These are phyloP conservation scores for Graphiopsis chlorocephala DNA, from an alignment of 2,329 filamentous ascomycete species.

Conservation along the genomic window DNA sequence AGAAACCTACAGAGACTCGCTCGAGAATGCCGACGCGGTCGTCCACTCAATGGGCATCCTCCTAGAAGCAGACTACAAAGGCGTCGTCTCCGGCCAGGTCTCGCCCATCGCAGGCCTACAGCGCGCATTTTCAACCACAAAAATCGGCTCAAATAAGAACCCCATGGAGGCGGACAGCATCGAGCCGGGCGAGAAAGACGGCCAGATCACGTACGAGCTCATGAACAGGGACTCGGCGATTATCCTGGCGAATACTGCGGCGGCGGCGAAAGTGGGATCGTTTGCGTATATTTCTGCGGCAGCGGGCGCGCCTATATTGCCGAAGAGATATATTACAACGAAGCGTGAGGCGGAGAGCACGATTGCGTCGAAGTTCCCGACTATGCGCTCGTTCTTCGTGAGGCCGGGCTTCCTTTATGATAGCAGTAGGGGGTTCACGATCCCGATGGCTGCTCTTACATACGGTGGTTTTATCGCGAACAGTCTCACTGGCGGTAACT, in stretches of 20 bases:
- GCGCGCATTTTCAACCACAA: conserved; percentile 70
- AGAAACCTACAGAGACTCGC: conserved; percentile 70
- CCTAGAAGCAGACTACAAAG: conserved; percentile 97
- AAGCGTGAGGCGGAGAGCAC: conserved; percentile 85
- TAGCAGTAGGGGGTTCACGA: conserved; percentile 71
- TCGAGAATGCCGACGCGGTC: conserved; percentile 76
- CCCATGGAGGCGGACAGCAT: conserved; percentile 66
- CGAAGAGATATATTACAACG: conserved; percentile 80
- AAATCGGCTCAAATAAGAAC: conserved; percentile 59
- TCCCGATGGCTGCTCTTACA: conserved; percentile 78
- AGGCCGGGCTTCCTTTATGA: conserved; percentile 90
- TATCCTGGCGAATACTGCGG: conserved; percentile 74
- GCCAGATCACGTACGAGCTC: conserved; percentile 88
- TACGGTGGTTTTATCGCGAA: conserved; percentile 76
- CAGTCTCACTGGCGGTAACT: conserved; percentile 67
- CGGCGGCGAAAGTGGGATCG: conserved; percentile 59
- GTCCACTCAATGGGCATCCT: conserved; percentile 96
- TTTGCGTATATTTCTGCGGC: conserved; percentile 91
- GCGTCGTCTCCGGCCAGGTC: conserved; percentile 77
- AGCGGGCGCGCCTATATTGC: conserved; percentile 79
- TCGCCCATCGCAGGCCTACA: conserved; percentile 75
- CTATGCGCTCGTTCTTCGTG: conserved; percentile 76
- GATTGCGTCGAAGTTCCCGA: conserved; percentile 69
- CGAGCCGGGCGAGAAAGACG: conserved; percentile 63
- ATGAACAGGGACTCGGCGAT: conserved; percentile 95